Conservation (phyloP, 1,139 yeast genomes). For the Yamadazyma siamensis region DNA sequence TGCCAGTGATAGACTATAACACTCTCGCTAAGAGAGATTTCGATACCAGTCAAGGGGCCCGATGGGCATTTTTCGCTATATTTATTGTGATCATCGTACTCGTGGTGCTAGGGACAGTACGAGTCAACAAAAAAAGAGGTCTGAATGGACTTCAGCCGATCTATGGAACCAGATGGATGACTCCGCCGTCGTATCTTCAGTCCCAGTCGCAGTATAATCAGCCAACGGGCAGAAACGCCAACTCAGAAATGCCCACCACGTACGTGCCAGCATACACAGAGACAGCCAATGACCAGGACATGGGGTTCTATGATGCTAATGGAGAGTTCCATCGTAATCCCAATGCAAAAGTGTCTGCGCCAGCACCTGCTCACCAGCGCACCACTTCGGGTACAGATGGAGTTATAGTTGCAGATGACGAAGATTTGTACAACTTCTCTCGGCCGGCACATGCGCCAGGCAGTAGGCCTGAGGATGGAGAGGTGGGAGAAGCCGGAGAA, state of each 20-base stretch:
- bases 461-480: no score
- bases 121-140: slow-evolving; percentile 59
- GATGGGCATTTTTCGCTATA: slow-evolving; percentile 59
- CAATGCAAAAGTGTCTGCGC: slow-evolving; percentile 20
- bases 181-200: slow-evolving; percentile 83
- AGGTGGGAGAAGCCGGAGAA: no score
- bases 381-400: slow-evolving; percentile 13
- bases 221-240: slow-evolving; percentile 31
- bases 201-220: slow-evolving; percentile 61
- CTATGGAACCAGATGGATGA: slow-evolving; percentile 85
- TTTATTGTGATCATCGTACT: slow-evolving; percentile 46
- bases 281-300: slow-evolving; percentile 63
- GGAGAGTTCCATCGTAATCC: slow-evolving; percentile 54
- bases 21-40: no score
- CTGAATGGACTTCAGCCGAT: slow-evolving; percentile 66
- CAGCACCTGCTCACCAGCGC: slow-evolving; percentile 21
- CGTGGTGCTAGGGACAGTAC: slow-evolving; percentile 50
- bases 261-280: slow-evolving; percentile 69
- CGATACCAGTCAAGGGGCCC: slow-evolving; percentile 32
- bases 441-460: slow-evolving; percentile 1
- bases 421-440: slow-evolving; percentile 5
- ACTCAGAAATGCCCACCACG: slow-evolving; percentile 27
- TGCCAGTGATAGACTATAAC: no score
- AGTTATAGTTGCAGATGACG: slow-evolving; percentile 9
- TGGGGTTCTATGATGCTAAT: slow-evolving; percentile 73